Evolutionary conservation across 305 asterid genomes (phyloP), one percentile per base, ranked within the genome.

Genomic region (Coffea humblotiana): DNA sequence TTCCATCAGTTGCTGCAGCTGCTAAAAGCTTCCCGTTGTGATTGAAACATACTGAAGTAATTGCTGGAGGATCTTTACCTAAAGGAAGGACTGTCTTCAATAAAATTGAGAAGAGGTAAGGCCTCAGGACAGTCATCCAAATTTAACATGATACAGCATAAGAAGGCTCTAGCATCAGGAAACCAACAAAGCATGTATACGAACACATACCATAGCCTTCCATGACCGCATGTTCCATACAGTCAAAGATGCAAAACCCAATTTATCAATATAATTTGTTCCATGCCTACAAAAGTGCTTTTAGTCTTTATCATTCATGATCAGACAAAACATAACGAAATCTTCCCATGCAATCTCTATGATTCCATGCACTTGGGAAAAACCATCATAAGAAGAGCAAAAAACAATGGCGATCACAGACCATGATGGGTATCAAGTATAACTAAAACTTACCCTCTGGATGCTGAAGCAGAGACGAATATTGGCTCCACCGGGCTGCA

Each of bases 181-280:
- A 64, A 72, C 77, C 79, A 84, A 70, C 78, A 76, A 68, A 73
- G 40, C 73, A 64, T 77, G 80, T 71, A 88, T 81, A 80, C 67
- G 85, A 61, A 85, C 77, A 87, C 97, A 54, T 89, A 95, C 99
- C 98, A 94, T 87, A 81, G 95, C 86, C 87, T 91, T 96, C 99
- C 99, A 94, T 25, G 97, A 90, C 87, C 99, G 91, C 99, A 96
- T 94, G 88, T 92, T 96, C 99, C 98, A 96, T 66, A 94, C 99
- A 49, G 98, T 94, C 86, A 96, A 86, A 72, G 97, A 94, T 77
- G 98, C 99, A 82, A 88, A 91, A 40, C 98, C 99, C 88, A 96
- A 81, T 75, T 77, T 84, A 78, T 88, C 92, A 83, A 86, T 82
- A 83, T 84, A 83, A 76, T 86, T 86, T 40, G 87, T 82, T 67